Base-by-base conservation (phyloP, 352 stramenopile species). In the Pythium pyrilobum region DNA sequence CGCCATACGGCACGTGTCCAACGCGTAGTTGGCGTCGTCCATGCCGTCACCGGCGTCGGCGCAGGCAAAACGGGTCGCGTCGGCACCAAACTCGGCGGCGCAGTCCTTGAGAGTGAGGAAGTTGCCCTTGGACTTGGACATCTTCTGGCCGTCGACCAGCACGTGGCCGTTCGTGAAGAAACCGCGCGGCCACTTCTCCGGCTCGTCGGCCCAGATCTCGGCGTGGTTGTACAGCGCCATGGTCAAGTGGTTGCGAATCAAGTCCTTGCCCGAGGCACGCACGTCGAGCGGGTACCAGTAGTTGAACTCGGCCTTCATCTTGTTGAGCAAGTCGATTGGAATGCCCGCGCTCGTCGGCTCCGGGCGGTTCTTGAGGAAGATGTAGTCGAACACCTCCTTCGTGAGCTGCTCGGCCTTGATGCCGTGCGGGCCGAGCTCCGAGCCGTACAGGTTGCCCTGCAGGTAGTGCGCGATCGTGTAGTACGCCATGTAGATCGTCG, bases 401-500 rank as follows among this genome's bases (percentile, higher is more conserved):
- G 95, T 99, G 71, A 96, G 67, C 58, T 95, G 72, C 57, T 93
- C 82, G 1, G 85, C 63, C 56, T 76, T 82, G 59, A 96, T 92
- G 40, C 77, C 79, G 59, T 89, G 74, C 21, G 91, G 95, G 28
- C 92, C 94, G 28, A 87, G 80, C 43, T 85, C 69, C 18, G 89
- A 92, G 27, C 96, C 97, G 64, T 99, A 92, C 25, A 99, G 62
- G 78, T 97, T 98, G 64, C 67, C 64, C 63, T 99, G 97, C 52
- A 99, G 74, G 66, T 98, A 81, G 78, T 99, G 96, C 5, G 96
- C 92, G 59, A 99, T 98, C 10, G 97, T 99, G 72, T 99, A 99
- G 75, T 99, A 99, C 25, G 97, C 96, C 97, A 99, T 99, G 82
- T 99, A 99, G 61, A 99, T 99, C 16, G 97, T 99, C 73, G 91